Evolutionary conservation across 2,329 filamentous ascomycete species (phyloP).

Genomic region (Trichoderma asperellum): DNA sequence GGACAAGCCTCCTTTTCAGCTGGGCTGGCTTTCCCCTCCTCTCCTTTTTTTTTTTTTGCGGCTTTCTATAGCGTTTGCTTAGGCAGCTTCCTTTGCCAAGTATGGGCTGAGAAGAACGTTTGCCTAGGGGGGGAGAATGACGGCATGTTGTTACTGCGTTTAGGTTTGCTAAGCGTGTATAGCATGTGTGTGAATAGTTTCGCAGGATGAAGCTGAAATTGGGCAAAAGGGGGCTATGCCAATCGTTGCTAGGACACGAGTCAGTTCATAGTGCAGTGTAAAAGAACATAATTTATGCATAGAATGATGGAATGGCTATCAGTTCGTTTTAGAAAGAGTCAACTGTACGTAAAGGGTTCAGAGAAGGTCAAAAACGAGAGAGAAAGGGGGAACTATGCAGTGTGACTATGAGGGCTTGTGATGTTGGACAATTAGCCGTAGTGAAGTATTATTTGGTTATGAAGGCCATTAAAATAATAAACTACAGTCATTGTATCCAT

Average conservation of each 20-base stretch:
- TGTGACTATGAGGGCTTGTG: background rate
- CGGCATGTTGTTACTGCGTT: background rate
- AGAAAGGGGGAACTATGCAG: background rate
- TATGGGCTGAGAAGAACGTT: background rate
- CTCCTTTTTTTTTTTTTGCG: background rate
- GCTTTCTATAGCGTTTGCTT: background rate
- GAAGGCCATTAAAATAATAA: background rate
- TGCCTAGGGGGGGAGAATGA: background rate
- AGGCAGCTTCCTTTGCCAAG: background rate
- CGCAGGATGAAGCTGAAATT: background rate
- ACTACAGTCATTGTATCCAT: background rate
- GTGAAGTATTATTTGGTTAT: background rate
- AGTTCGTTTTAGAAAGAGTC: background rate
- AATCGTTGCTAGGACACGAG: background rate
- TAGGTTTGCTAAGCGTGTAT: background rate
- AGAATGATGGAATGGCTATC: background rate
- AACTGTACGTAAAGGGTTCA: background rate
- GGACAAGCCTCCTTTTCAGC: conserved; percentile 9
- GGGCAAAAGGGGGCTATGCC: background rate
- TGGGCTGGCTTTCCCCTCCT: background rate
- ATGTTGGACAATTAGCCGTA: background rate
- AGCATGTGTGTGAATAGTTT: background rate
- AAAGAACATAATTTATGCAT: background rate
- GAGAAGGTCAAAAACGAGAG: background rate
- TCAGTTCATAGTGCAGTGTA: background rate